Conservation (phyloP, 371 early-diverging fungal genomes). For the Saksenaea vasiformis region DNA sequence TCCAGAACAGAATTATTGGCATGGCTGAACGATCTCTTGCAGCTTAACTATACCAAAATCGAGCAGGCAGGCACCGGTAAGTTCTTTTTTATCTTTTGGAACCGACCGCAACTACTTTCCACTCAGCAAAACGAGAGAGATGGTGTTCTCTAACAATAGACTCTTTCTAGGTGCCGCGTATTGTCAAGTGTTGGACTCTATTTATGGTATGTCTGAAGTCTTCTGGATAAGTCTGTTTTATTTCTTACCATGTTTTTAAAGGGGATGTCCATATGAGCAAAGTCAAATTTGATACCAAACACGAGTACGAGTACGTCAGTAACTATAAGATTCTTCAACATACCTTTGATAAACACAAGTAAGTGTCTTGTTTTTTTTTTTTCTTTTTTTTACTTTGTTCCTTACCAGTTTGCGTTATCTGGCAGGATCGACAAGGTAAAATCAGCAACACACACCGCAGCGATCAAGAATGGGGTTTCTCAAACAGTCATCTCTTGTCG, state of each 20-base stretch:
- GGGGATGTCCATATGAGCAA: slow-evolving; percentile 77
- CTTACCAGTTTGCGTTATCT: neutral
- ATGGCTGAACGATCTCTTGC: slow-evolving; percentile 91
- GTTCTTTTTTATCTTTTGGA: too few relatives aligned
- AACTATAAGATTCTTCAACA: slow-evolving; percentile 92
- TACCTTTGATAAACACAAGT: slow-evolving; percentile 79
- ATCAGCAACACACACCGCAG: neutral
- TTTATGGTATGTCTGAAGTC: slow-evolving; percentile 54
- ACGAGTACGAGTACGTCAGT: slow-evolving; percentile 89
- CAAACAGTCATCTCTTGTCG: neutral
- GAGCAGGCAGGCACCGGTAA: slow-evolving; percentile 93
- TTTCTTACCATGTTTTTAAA: slow-evolving; percentile 6
- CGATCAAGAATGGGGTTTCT: neutral
- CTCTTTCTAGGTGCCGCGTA: slow-evolving; percentile 69
- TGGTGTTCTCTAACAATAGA: neutral
- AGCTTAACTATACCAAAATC: slow-evolving; percentile 85
- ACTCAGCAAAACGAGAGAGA: neutral
- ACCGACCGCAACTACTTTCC: neutral
- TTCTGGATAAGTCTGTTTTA: neutral
- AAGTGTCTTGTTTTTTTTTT: slow-evolving; percentile 17
- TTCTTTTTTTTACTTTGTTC: neutral
- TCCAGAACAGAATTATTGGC: slow-evolving; percentile 84
- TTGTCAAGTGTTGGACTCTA: slow-evolving; percentile 86
- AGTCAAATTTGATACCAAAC: slow-evolving; percentile 90
- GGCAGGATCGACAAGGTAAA: slow-evolving; percentile 55